Conservation (phyloP, 192 early-diverging fungal species). For the Coemansia sp. region DNA sequence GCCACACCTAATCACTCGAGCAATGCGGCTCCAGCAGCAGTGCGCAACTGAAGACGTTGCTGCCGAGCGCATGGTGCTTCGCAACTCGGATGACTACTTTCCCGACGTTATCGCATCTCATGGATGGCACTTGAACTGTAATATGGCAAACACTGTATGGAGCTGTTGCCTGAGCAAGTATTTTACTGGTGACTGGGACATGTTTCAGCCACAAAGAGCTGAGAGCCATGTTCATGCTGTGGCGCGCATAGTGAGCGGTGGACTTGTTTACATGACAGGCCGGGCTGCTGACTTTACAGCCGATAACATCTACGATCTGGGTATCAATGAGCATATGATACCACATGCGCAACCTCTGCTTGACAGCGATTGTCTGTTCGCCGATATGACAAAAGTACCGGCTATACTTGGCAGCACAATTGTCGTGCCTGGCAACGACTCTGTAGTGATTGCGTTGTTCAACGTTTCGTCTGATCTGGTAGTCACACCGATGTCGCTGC, state of each 20-base stretch:
- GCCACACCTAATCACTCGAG: slow-evolving; percentile 46
- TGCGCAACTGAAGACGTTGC: not conserved
- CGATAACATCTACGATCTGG: not conserved
- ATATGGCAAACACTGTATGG: slow-evolving; percentile 56
- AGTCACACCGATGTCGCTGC: slow-evolving; percentile 14
- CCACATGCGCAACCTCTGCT: slow-evolving; percentile 14
- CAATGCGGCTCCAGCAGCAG: slow-evolving; percentile 12
- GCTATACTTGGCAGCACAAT: slow-evolving; percentile 15
- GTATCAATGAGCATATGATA: not conserved
- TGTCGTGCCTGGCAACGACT: not conserved
- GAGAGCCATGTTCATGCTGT: slow-evolving; percentile 56
- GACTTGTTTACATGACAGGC: slow-evolving; percentile 61
- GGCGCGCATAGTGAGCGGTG: slow-evolving; percentile 54
- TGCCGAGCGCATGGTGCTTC: slow-evolving; percentile 14
- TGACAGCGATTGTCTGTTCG: slow-evolving; percentile 20
- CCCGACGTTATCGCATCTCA: slow-evolving; percentile 53
- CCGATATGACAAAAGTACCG: slow-evolving; percentile 23
- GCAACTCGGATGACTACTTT: slow-evolving; percentile 61
- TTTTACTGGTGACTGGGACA: slow-evolving; percentile 58
- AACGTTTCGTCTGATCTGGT: slow-evolving; percentile 18
- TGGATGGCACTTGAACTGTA: slow-evolving; percentile 60
- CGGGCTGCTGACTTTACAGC: slow-evolving; percentile 8
- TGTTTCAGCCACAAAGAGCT: slow-evolving; percentile 55
- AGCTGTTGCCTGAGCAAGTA: slow-evolving; percentile 24
- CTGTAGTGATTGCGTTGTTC: slow-evolving; percentile 16